Conservation (phyloP, 495 filamentous ascomycete species). For the Aspergillus diversus region DNA sequence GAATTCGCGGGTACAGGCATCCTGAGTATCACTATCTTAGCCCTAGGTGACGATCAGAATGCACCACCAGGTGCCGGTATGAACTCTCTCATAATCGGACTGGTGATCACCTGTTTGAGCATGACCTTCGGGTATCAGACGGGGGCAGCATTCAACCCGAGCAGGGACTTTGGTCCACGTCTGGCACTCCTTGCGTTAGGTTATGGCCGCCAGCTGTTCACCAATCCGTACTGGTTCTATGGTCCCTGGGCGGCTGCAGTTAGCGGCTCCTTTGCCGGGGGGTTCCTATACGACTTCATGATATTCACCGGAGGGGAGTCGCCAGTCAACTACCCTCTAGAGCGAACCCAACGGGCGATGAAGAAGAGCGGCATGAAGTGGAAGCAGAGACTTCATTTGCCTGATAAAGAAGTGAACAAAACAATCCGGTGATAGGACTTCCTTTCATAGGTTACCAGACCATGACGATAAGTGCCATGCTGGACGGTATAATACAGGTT, state of each 20-base stretch:
- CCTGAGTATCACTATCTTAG: constrained; percentile 51
- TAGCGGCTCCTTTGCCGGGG: constrained; percentile 49
- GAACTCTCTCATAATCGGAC: constrained; percentile 51
- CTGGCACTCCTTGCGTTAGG: constrained; percentile 46
- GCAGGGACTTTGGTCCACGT: constrained; percentile 56
- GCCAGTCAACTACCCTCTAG: constrained; percentile 53
- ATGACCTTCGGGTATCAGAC: constrained; percentile 53
- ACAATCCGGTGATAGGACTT: neutral
- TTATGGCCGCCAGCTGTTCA: constrained; percentile 45
- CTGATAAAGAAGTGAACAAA: constrained; percentile 15
- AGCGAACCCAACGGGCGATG: constrained; percentile 40
- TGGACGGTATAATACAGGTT: neutral
- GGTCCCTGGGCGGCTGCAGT: constrained; percentile 53
- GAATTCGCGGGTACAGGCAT: constrained; percentile 54
- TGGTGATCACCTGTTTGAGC: constrained; percentile 46
- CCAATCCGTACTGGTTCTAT: constrained; percentile 55
- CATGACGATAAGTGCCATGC: neutral
- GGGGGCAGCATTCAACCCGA: constrained; percentile 53
- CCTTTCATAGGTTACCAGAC: neutral
- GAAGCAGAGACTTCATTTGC: constrained; percentile 31
- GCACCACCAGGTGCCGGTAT: constrained; percentile 58
- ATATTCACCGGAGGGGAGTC: constrained; percentile 58
- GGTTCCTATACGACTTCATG: constrained; percentile 55
- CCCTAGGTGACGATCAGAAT: constrained; percentile 59
- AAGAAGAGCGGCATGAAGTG: constrained; percentile 41